Evolutionary conservation across 2,329 filamentous ascomycete species (phyloP), one percentile per base, ranked within the genome.

Genomic region (Penicillium decumbens): DNA sequence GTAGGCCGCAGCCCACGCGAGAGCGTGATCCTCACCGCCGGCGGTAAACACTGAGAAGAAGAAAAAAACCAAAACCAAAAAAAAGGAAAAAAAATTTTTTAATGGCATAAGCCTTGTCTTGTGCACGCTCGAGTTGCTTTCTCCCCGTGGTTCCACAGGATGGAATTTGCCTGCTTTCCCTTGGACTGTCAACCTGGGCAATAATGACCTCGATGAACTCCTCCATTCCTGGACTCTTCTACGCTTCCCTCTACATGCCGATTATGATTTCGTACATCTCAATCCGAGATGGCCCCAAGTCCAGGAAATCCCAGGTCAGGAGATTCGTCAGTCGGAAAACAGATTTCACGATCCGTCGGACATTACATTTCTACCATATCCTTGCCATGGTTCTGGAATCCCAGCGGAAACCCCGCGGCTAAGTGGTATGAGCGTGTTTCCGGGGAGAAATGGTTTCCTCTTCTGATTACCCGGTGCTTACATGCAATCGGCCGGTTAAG

Each of bases 1-100:
- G 59, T 64, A 68, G 70, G 59, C 66, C 68, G 59, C 70, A 70
- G 51, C 63, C 66, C 58, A 59, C 70, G 54, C 66, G 71, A 60
- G 68, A 70, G 43, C 59, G 62, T 47, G 64, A 71, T 53, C 67
- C 65, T n/a, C 70, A 70, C 47, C 65, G 68, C 47, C 58, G 66
- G 49, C 69, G 69, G 58, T 71, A 66, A 58, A 60, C 40, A 37
- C 12, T 37, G 33, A 37, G 33, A 20, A 37, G 20, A 18, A 37
- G 20, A 18, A 20, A 37, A 35, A 18, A 37, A 20, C 7, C 15
- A 59, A 50, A 46, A 48, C 41, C 49, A 45, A 47, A 41, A 42
- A 23, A 39, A 24, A 40, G 30, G 40, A 51, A 58, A 50, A 44
- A 48, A 43, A 51, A 47, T 47, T 45, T 44, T 9, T 32, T 24